A percentile compares a stretch with the other conserved stretches of the same genome.
Conservation (phyloP, 2,329 filamentous ascomycete genomes). For the Lithohypha guttulata region DNA sequence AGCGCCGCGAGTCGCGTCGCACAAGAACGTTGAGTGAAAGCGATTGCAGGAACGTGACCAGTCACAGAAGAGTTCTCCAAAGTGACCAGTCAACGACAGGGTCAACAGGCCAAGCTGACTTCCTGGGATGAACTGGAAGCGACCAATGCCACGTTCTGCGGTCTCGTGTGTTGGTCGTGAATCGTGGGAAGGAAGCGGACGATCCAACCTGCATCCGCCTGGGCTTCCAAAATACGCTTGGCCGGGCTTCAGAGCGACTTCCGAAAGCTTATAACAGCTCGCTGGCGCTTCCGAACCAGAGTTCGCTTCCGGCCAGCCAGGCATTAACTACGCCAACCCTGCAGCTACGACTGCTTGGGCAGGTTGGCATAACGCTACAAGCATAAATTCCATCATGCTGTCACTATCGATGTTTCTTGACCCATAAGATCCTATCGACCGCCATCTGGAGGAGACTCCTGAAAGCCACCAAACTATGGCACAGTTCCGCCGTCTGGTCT, state of each 20-base stretch:
- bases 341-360: constrained; percentile 4
- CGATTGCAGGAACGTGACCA: not conserved
- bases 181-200: too few species aligned
- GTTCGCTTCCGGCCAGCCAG: too few species aligned
- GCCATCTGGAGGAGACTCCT: not conserved
- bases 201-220: not conserved
- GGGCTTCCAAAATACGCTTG: too few species aligned
- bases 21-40: not conserved
- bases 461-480: not conserved
- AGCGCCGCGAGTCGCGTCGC: not conserved
- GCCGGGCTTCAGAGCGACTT: not conserved
- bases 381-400: not conserved
- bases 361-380: constrained; percentile 1
- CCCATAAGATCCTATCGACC: not conserved
- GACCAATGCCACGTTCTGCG: constrained; percentile 6
- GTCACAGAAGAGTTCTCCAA: not conserved
- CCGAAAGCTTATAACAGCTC: not conserved
- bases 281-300: not conserved
- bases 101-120: not conserved
- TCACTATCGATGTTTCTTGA: not conserved
- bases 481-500: too few species aligned
- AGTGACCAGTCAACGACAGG: not conserved
- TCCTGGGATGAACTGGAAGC: not conserved
- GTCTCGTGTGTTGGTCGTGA: too few species aligned
- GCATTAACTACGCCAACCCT: not conserved